Conservation (phyloP, 2,329 filamentous ascomycete genomes). For the Diaporthe helianthi region DNA sequence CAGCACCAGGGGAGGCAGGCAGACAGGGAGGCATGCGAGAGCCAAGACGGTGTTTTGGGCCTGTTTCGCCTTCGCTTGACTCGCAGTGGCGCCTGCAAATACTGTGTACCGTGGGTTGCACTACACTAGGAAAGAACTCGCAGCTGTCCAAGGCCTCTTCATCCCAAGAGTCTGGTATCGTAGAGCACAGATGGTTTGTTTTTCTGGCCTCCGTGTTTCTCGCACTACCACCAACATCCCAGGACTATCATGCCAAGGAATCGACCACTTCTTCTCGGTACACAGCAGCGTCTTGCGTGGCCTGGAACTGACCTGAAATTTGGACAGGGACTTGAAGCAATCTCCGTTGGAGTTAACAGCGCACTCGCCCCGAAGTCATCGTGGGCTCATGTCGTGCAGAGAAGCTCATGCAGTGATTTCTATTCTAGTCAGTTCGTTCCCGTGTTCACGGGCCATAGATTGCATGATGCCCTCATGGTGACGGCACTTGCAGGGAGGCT, state of each 20-base stretch:
- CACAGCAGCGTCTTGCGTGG: neutral
- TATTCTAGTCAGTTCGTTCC: conserved; percentile 13
- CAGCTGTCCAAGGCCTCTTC: neutral
- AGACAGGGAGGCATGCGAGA: conserved; percentile 23
- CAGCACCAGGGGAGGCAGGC: conserved; percentile 14
- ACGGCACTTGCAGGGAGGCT: conserved; percentile 25
- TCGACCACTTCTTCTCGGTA: neutral
- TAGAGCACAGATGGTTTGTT: conserved; percentile 1
- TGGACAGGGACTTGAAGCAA: conserved; percentile 18
- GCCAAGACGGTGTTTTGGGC: conserved; percentile 29
- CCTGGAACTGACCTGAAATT: conserved; percentile 16
- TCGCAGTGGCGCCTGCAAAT: conserved; percentile 13
- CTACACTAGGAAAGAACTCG: conserved; percentile 3
- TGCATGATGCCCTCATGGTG: conserved; percentile 28
- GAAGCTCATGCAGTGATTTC: conserved; percentile 9
- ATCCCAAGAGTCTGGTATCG: conserved; percentile 12
- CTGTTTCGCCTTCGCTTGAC: conserved; percentile 33
- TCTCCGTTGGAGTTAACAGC: conserved; percentile 3
- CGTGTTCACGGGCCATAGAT: conserved; percentile 6
- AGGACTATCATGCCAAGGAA: neutral
- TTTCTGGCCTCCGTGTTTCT: neutral
- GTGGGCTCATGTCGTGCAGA: conserved; percentile 14
- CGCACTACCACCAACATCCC: neutral
- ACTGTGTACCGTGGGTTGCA: conserved; percentile 2
- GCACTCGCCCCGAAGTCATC: conserved; percentile 1